Percentiles rank a stretch among this genome's conserved stretches.
Evolutionary conservation across 177 flowering plant species (phyloP).

Genomic region (Vitis hybrid): DNA sequence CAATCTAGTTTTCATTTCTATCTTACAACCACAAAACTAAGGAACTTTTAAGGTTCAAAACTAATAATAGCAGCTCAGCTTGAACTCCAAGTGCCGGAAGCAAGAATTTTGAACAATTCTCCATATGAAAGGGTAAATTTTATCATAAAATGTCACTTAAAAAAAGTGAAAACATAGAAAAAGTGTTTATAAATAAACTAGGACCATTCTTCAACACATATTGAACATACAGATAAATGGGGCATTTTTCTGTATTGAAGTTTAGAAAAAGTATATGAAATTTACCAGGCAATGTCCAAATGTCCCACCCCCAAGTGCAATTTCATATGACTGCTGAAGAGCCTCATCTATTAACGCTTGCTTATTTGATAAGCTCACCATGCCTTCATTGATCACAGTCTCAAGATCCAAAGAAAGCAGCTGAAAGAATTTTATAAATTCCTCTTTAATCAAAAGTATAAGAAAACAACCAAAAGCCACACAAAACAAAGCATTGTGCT

Average conservation of each 20-base stretch:
- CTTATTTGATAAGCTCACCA: constrained; percentile 53
- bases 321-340: constrained; percentile 66
- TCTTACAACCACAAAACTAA: background rate
- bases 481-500: no score
- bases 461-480: no score
- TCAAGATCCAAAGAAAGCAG: constrained; percentile 66
- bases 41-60: background rate
- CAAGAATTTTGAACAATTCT: background rate
- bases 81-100: background rate
- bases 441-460: no score
- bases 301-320: constrained; percentile 65
- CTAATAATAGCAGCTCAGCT: background rate
- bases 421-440: constrained; percentile 28
- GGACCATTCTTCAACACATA: no score
- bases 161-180: background rate
- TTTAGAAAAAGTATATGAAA: background rate
- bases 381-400: constrained; percentile 57
- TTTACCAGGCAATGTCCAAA: constrained; percentile 79
- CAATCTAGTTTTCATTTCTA: background rate
- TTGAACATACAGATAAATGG: background rate
- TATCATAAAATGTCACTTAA: background rate
- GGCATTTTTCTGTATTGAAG: no score
- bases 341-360: constrained; percentile 64
- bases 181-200: background rate
- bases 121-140: background rate